Evolutionary conservation across 2,329 filamentous ascomycete genomes (phyloP).

Genomic region (Colletotrichum godetiae): DNA sequence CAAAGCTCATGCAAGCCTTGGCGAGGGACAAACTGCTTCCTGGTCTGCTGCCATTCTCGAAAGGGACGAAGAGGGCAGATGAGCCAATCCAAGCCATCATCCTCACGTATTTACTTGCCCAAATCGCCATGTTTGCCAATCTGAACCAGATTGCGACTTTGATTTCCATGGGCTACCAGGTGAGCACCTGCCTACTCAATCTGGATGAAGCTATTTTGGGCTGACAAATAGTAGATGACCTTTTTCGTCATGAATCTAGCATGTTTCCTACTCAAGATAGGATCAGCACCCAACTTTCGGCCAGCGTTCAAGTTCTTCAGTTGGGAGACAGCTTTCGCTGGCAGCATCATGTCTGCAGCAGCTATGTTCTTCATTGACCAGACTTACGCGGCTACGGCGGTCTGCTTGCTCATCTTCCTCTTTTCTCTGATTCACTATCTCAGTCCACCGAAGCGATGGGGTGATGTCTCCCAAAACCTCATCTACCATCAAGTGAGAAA

Average conservation of each 20-base stretch:
- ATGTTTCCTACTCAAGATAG: conserved; percentile 87
- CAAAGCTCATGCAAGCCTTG: conserved; percentile 86
- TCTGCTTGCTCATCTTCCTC: conserved; percentile 78
- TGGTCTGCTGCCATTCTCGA: conserved; percentile 78
- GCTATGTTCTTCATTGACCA: conserved; percentile 94
- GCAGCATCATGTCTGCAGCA: conserved; percentile 78
- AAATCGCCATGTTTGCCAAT: conserved; percentile 83
- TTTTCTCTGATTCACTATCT: conserved; percentile 89
- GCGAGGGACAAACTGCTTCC: conserved; percentile 83
- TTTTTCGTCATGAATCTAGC: conserved; percentile 90
- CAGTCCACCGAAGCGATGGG: conserved; percentile 88
- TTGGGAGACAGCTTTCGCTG: conserved; percentile 82
- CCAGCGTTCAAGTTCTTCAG: conserved; percentile 92
- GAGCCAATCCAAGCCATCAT: conserved; percentile 83
- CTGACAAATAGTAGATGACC: conserved; percentile 72
- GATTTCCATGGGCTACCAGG: conserved; percentile 89
- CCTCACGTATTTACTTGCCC: conserved; percentile 79
- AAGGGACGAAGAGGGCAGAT: conserved; percentile 77
- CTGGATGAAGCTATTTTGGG: background rate
- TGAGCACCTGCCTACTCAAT: conserved; percentile 42
- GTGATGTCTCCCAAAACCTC: conserved; percentile 88
- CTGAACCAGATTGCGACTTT: conserved; percentile 91
- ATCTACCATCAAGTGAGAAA: conserved; percentile 90
- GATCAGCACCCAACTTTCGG: conserved; percentile 88
- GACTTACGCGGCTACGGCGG: conserved; percentile 80